Percentiles rank a stretch among this genome's conserved stretches.
Conservation (phyloP, 1,284 basidiomycete genomes). For the Ceratobasidium sp. region DNA sequence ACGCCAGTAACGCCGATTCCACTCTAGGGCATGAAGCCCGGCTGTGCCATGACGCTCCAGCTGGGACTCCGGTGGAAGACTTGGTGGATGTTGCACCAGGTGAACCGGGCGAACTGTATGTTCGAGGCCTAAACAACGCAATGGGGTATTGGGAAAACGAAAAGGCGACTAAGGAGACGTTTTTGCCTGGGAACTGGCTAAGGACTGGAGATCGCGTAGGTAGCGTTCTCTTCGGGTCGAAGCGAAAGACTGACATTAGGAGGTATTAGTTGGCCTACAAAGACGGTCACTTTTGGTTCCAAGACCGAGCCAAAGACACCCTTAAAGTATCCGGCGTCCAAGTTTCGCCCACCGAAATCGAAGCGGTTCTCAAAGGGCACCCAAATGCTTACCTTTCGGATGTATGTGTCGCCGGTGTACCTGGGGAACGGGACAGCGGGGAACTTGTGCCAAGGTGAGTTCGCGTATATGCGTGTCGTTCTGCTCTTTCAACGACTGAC, state of each 20-base stretch:
- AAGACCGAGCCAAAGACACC: conserved; percentile 67
- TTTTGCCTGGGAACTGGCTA: conserved; percentile 75
- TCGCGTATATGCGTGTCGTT: no score
- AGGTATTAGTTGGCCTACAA: conserved; percentile 19
- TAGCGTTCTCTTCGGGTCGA: conserved; percentile 50
- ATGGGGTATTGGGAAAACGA: conserved; percentile 80
- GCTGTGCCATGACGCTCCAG: conserved; percentile 33
- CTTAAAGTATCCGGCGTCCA: conserved; percentile 75
- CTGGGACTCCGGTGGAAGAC: conserved; percentile 38
- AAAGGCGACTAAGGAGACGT: conserved; percentile 74
- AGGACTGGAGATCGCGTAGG: conserved; percentile 78
- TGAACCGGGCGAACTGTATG: conserved; percentile 76
- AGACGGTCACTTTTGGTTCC: conserved; percentile 62
- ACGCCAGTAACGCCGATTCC: background rate
- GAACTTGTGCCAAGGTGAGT: conserved; percentile 42
- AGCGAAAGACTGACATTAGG: conserved; percentile 20
- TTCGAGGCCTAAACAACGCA: conserved; percentile 60
- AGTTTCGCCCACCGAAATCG: conserved; percentile 81
- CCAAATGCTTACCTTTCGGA: conserved; percentile 72
- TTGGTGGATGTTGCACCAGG: conserved; percentile 54
- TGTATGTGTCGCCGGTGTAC: conserved; percentile 76
- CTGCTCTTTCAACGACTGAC: no score
- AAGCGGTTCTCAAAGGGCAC: conserved; percentile 71
- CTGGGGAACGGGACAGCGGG: conserved; percentile 29
- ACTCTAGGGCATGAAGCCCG: conserved; percentile 30